These are phyloP conservation scores for Penicillium soppii DNA, from an alignment of 495 filamentous ascomycete genomes.

Conservation along the genomic window DNA sequence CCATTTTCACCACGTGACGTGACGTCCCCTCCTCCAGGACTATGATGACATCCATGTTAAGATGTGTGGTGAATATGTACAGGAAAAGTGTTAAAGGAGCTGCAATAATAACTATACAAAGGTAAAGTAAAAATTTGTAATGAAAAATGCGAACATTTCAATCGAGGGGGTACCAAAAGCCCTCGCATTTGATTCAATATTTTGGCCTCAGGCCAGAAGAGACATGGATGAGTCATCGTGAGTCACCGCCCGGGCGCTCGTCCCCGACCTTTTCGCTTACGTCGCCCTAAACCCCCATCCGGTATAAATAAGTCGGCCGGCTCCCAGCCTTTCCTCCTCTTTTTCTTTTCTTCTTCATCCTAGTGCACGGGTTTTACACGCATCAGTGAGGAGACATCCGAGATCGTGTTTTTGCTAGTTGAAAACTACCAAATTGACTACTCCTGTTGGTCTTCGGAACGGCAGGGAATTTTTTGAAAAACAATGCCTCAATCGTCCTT, in stretches of 20 bases:
- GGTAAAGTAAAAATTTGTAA: no score
- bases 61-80: no score
- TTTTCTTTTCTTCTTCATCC: conserved; percentile 48
- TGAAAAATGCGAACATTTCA: no score
- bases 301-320: conserved; percentile 19
- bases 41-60: no score
- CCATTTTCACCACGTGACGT: neutral
- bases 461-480: conserved; percentile 53
- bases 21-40: no score
- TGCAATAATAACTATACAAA: no score
- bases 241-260: no score
- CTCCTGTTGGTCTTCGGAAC: conserved; percentile 44
- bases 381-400: conserved; percentile 59
- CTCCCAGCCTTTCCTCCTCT: conserved; percentile 22
- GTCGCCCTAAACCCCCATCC: conserved; percentile 10
- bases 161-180: no score
- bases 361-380: conserved; percentile 57
- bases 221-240: neutral
- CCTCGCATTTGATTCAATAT: no score
- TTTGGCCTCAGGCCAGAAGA: neutral
- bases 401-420: conserved; percentile 61
- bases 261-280: conserved; percentile 24
- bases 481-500: conserved; percentile 27
- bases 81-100: no score
- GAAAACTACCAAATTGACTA: conserved; percentile 57